Conservation (phyloP, 306 rosid genomes). For the Citrullus colocynthis region DNA sequence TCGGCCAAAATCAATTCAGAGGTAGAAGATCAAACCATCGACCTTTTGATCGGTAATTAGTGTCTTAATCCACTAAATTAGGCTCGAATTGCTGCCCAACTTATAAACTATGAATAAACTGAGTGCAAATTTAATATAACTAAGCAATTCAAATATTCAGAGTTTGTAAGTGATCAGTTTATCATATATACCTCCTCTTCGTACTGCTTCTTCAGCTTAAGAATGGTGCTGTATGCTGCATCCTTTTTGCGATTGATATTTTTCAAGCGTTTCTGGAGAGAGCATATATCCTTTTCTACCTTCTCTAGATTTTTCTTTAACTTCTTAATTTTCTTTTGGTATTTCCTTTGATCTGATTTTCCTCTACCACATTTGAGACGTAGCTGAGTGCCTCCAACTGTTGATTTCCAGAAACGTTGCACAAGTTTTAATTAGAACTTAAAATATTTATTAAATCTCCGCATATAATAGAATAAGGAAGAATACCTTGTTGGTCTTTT, state of each 20-base stretch:
- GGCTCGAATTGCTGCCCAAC: too few species aligned
- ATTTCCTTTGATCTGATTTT: background rate
- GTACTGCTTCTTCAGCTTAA: background rate
- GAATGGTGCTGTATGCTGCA: slow-evolving; percentile 1
- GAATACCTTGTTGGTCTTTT: too few species aligned
- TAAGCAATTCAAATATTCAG: too few species aligned
- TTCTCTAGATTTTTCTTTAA: background rate
- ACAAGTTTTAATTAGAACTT: background rate
- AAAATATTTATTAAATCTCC: background rate
- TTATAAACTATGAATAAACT: background rate
- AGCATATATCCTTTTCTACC: background rate
- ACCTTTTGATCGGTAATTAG: too few species aligned
- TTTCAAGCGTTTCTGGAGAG: background rate
- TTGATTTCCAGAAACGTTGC: background rate
- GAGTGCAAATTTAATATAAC: background rate
- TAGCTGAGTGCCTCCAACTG: background rate
- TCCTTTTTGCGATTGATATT: background rate
- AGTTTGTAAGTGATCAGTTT: too few species aligned
- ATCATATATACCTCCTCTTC: slow-evolving; percentile 8
- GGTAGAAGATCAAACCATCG: too few species aligned
- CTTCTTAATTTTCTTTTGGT: background rate
- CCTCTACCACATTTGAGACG: background rate
- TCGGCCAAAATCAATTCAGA: too few species aligned
- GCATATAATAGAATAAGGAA: too few species aligned
- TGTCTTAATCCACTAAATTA: too few species aligned